These are phyloP conservation scores for Botrytis medusae DNA, from an alignment of 2,329 filamentous ascomycete genomes.

Conservation along the genomic window DNA sequence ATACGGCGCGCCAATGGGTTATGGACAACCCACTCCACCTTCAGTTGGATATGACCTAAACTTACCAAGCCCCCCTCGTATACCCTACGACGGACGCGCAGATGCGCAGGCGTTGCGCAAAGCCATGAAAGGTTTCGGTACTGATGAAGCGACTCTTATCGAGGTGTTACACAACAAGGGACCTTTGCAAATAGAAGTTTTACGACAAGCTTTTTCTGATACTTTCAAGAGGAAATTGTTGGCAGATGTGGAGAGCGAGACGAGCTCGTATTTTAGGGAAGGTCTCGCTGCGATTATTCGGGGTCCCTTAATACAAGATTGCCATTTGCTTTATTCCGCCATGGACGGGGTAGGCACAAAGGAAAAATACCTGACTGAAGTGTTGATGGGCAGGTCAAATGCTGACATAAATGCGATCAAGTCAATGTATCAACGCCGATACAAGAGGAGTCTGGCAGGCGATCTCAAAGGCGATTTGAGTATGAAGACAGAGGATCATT, in stretches of 20 bases:
- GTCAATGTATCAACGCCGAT: conserved; percentile 67
- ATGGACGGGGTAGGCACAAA: conserved; percentile 83
- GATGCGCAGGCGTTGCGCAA: conserved; percentile 72
- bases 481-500: conserved; percentile 82
- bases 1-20: conserved; percentile 11
- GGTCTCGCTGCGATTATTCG: conserved; percentile 72
- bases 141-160: conserved; percentile 78
- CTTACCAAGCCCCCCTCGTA: conserved; percentile 53
- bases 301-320: conserved; percentile 78
- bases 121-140: conserved; percentile 94
- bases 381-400: conserved; percentile 79
- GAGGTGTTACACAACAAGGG: conserved; percentile 69
- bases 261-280: conserved; percentile 70
- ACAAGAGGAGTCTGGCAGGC: conserved; percentile 63
- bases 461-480: conserved; percentile 79
- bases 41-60: conserved; percentile 70
- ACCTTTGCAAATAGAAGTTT: conserved; percentile 70
- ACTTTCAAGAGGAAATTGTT: conserved; percentile 67
- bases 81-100: conserved; percentile 64
- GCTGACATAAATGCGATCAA: conserved; percentile 89
- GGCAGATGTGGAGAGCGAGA: conserved; percentile 75
- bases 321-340: conserved; percentile 66
- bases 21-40: conserved; percentile 57
- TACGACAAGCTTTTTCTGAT: conserved; percentile 66
- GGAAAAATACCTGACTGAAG: conserved; percentile 80